Percentiles rank a stretch among this genome's conserved stretches.
These are phyloP conservation scores for Pseudopithomyces chartarum DNA, from an alignment of 2,329 filamentous ascomycete genomes.

Conservation along the genomic window DNA sequence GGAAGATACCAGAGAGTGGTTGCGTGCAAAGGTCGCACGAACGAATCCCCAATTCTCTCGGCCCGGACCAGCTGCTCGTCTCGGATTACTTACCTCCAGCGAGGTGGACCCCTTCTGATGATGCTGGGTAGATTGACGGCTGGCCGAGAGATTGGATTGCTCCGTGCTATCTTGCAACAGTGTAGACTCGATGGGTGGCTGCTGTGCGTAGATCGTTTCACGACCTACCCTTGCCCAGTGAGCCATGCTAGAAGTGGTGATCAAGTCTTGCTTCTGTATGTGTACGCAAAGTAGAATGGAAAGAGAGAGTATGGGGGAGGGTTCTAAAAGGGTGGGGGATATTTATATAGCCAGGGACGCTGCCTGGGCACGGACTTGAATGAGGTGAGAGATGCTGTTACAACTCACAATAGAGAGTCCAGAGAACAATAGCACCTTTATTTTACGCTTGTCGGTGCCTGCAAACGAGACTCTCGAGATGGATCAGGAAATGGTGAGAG, in stretches of 20 bases:
- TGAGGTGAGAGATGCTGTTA: neutral
- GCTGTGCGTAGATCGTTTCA: neutral
- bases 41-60: neutral
- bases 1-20: neutral
- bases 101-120: conserved; percentile 19
- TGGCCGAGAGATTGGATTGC: neutral
- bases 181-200: neutral
- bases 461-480: neutral
- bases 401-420: neutral
- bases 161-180: neutral
- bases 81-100: conserved; percentile 21
- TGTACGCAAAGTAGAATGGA: neutral
- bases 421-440: neutral
- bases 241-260: neutral
- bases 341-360: neutral
- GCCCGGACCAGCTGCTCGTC: neutral
- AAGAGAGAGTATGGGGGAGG: neutral
- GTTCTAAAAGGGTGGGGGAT: neutral
- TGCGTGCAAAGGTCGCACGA: neutral
- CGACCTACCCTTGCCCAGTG: conserved; percentile 6
- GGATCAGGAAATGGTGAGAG: neutral
- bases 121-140: conserved; percentile 23
- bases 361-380: neutral
- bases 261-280: no score
- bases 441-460: neutral